A percentile compares a stretch with the other conserved stretches of the same genome.
These are phyloP conservation scores for Cairneyella variabilis DNA, from an alignment of 495 filamentous ascomycete genomes.

Conservation along the genomic window DNA sequence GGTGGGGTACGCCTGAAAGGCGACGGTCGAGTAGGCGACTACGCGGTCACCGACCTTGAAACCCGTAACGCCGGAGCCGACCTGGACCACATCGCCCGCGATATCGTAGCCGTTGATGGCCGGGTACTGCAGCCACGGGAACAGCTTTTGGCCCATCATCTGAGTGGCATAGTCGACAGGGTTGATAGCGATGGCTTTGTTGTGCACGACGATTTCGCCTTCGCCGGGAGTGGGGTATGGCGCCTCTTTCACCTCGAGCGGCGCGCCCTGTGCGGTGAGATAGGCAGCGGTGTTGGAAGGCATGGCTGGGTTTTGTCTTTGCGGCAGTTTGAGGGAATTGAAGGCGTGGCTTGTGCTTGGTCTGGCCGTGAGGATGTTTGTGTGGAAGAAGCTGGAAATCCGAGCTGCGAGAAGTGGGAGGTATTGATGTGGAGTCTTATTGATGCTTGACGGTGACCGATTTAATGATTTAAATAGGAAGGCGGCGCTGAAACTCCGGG, in stretches of 20 bases:
- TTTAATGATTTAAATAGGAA: no score
- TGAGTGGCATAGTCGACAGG: constrained; percentile 6
- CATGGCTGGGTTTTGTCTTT: no score
- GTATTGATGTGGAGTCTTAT: no score
- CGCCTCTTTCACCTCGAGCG: neutral
- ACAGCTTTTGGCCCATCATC: constrained; percentile 8
- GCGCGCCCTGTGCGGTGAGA: no score
- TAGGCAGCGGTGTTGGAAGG: no score
- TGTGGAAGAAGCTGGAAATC: no score
- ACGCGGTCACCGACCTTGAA: constrained; percentile 45
- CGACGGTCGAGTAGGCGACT: constrained; percentile 10
- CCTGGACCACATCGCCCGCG: constrained; percentile 45
- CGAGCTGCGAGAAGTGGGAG: no score
- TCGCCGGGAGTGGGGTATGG: neutral
- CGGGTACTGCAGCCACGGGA: constrained; percentile 34
- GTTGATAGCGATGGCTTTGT: constrained; percentile 10
- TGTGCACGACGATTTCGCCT: constrained; percentile 3
- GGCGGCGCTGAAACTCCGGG: no score
- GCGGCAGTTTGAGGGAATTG: no score
- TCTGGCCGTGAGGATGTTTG: no score
- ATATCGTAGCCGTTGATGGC: constrained; percentile 49
- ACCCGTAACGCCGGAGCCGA: constrained; percentile 38
- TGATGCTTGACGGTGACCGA: no score
- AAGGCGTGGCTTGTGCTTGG: no score
- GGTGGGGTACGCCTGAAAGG: constrained; percentile 6